Conservation (phyloP, 2,329 filamentous ascomycete genomes). For the Trichoderma aggressivum region DNA sequence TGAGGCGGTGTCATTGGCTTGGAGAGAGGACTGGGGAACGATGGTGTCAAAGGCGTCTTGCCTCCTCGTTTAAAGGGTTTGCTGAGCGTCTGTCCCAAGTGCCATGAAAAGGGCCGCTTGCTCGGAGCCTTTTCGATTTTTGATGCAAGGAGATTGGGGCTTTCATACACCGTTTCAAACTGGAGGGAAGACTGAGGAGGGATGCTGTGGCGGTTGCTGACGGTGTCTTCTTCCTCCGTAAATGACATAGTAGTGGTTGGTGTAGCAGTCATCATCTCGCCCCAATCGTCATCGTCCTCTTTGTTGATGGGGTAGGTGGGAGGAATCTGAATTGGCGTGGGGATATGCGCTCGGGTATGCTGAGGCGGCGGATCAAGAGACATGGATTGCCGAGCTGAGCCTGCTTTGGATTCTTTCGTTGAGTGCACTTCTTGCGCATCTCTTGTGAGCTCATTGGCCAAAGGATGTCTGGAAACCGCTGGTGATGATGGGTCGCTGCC, state of each 20-base stretch:
- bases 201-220: background rate
- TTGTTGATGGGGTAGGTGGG: background rate
- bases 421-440: background rate
- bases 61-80: background rate
- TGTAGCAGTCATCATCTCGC: slow-evolving; percentile 51
- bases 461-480: background rate
- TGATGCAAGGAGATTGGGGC: background rate
- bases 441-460: slow-evolving; percentile 2
- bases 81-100: background rate
- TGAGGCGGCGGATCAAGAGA: slow-evolving; percentile 2
- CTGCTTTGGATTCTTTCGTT: background rate
- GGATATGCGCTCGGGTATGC: background rate
- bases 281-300: slow-evolving; percentile 52
- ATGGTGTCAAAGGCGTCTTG: slow-evolving; percentile 7
- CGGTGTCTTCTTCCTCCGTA: background rate
- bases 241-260: slow-evolving; percentile 21
- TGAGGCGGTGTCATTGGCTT: background rate
- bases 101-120: background rate
- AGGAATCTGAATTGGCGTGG: slow-evolving; percentile 5
- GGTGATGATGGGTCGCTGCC: slow-evolving; percentile 20
- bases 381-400: background rate
- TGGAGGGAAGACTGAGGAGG: background rate
- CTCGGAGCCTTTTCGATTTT: background rate
- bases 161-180: slow-evolving; percentile 2
- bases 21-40: background rate